Evolutionary conservation across 306 rosid species (phyloP), one percentile per base, ranked within the genome.

Genomic region (Pueraria montana): DNA sequence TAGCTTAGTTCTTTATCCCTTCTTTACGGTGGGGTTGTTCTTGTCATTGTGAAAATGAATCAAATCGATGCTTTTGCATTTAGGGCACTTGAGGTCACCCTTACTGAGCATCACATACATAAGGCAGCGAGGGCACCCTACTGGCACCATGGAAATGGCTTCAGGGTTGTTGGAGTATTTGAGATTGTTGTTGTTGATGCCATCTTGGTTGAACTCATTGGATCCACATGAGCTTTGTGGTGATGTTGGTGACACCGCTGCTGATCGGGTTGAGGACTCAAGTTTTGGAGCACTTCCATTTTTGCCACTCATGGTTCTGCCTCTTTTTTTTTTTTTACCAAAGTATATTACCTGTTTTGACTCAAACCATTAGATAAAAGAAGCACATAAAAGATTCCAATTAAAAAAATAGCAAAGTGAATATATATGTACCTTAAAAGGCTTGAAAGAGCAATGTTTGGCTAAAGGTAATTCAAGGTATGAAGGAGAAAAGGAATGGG

Each of bases 91-190:
- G 0, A 96, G 97, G 48, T 93, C 96, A 42, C 87, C 87, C 75
- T 92, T 96, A 0, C 92, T 85, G 32, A 96, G 93, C 99, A 96
- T 96, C 49, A 93, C 97, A 50, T 93, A 96, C 98, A 96, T 93
- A 76, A 92, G 97, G 45, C 99, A 96, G 8, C 92, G 87, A 0
- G 97, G 97, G 46, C 99, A 96, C 0, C 99, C 99, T 0, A 90
- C 97, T 0, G 93, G n/a, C n/a, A 96, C 92, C 98, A 96, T 91
- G 48, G 98, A 96, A 6, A 90, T 91, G 0, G 89, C 92, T 82
- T 96, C 98, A 1, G 96, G 98, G 87, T 93, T 95, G 83, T 84
- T 85, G 0, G 92, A 86, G 89, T 89, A 87, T 84, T 78, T 46
- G 16, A 34, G 63, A 16, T 30, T 36, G 30, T 86, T 71, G 76